Percentiles rank a stretch among this genome's conserved stretches.
Evolutionary conservation across 2,329 filamentous ascomycete genomes (phyloP).

Genomic region (Cytospora paraplurivora): DNA sequence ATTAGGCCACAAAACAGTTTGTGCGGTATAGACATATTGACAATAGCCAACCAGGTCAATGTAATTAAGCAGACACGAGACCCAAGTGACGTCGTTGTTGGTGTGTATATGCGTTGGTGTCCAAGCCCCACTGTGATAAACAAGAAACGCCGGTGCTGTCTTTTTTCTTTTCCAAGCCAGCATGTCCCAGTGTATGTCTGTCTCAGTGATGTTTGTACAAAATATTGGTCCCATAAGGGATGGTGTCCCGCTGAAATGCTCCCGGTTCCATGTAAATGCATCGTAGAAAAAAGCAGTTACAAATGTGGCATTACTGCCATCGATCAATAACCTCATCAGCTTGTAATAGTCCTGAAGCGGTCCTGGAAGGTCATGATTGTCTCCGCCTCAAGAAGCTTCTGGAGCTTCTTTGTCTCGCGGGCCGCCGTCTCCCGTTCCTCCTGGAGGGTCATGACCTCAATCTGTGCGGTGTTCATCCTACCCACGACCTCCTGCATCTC

Average conservation of each 20-base stretch:
- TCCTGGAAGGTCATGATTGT: conserved; percentile 56
- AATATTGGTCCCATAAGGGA: background rate
- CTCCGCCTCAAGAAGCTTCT: conserved; percentile 67
- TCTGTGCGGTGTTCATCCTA: conserved; percentile 80
- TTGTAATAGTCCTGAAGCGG: conserved; percentile 40
- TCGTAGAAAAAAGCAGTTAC: conserved; percentile 15
- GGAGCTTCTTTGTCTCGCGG: conserved; percentile 68
- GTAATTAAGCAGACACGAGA: conserved; percentile 21
- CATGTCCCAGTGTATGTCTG: background rate
- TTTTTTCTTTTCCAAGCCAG: conserved; percentile 8
- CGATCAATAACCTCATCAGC: conserved; percentile 1
- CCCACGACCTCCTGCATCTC: conserved; percentile 85
- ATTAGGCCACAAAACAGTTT: conserved; percentile 13
- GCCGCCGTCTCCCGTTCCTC: conserved; percentile 74
- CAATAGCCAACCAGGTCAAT: conserved; percentile 18
- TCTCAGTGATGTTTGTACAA: conserved; percentile 18
- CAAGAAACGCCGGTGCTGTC: conserved; percentile 26
- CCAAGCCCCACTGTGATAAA: conserved; percentile 20
- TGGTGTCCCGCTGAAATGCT: conserved; percentile 13
- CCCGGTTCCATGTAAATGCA: conserved; percentile 28
- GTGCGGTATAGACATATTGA: conserved; percentile 18
- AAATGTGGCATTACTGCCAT: background rate
- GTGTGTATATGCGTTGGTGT: conserved; percentile 19
- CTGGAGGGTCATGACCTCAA: conserved; percentile 79
- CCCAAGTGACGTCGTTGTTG: conserved; percentile 10